Base-by-base conservation (phyloP, 345 rosid species). In the Citrus sinensis region DNA sequence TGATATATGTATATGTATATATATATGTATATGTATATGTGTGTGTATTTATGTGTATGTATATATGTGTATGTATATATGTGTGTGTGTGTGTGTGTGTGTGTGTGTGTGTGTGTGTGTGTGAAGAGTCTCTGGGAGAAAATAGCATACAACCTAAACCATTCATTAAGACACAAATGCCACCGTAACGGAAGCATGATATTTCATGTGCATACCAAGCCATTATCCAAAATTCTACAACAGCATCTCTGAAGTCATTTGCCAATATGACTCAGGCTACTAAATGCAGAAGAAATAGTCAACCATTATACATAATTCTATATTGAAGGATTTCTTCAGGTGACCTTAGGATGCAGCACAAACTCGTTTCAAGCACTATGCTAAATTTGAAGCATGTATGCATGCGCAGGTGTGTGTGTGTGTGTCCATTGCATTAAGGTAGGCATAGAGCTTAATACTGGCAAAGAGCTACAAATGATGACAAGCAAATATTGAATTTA, bases 331-430 rank as follows among this genome's bases (percentile, higher is more conserved):
- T 16, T 17, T 65, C 24, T 7, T 65, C n/a, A 0, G 24, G 68
- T 32, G 19, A 65, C 7, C 40, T 32, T 65, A 64, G 34, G n/a
- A 54, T 54, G 22, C 58, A 46, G 14, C 51, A 46, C 16, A 42
- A 42, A 42, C 17, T 46, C 17, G 17, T 55, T 55, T 71, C 40
- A 54, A 49, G 7, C 32, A 55, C 19, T 20, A 40, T 4, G 22
- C 46, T 54, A 55, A 32, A 71, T 71, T 54, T 51, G 30, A 42
- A 9, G 39, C 39, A 35, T 6, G 8, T 2, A 9, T 9, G 13
- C 1, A 40, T 1, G 34, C 34, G 5, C 34, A n/a, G n/a, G 30
- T 0, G 30, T 0, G 3, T 0, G 30, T 0, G 9, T 1, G 40
- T 7, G 40, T 37, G 40, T 7, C 9, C 40, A 17, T 51, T 35